These are phyloP conservation scores for Persicaria tinctoria DNA, from an alignment of 148 eudicot genomes.

Conservation along the genomic window DNA sequence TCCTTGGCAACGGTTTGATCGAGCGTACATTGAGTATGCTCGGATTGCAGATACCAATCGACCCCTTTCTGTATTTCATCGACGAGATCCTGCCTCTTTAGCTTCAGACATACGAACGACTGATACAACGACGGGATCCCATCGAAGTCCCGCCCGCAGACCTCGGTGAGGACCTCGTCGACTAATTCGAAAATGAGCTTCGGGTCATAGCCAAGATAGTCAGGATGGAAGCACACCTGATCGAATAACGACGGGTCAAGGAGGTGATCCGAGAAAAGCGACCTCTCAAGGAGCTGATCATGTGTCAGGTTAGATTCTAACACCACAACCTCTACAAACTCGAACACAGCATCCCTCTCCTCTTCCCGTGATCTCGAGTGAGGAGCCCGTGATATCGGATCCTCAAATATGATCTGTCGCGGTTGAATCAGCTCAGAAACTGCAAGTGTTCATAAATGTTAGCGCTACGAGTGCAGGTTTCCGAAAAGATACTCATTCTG, in stretches of 20 bases:
- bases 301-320: constrained; percentile 69
- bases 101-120: constrained; percentile 26
- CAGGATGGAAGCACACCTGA: constrained; percentile 68
- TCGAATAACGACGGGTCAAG: constrained; percentile 72
- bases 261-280: constrained; percentile 48
- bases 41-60: constrained; percentile 41
- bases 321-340: constrained; percentile 72
- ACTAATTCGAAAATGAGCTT: constrained; percentile 79
- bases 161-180: constrained; percentile 54
- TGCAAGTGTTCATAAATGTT: constrained; percentile 15
- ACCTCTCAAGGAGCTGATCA: constrained; percentile 61
- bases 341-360: constrained; percentile 47
- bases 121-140: constrained; percentile 31
- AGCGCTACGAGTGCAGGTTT: background rate
- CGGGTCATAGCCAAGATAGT: constrained; percentile 61
- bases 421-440: constrained; percentile 37
- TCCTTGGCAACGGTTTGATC: constrained; percentile 60
- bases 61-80: constrained; percentile 64
- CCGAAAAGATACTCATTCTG: background rate
- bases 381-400: constrained; percentile 23
- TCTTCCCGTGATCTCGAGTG: constrained; percentile 21
- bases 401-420: constrained; percentile 56
- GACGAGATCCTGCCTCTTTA: constrained; percentile 49
- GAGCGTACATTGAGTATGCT: constrained; percentile 34
- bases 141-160: constrained; percentile 48